Conservation (phyloP, 225 moss, liverwort and hornwort species). For the Antitrichia curtipendula region DNA sequence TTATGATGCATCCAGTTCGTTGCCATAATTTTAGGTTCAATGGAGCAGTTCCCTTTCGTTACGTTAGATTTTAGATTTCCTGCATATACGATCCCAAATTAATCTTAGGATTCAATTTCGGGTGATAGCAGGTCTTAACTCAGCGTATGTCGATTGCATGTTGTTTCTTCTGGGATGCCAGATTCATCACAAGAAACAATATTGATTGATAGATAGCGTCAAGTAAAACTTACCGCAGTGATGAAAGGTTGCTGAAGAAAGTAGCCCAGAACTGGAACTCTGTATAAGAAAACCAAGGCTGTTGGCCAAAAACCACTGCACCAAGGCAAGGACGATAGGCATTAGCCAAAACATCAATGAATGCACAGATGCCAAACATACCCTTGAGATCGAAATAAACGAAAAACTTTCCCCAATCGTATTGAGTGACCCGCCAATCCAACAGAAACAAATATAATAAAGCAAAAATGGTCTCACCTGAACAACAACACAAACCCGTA, state of each 20-base stretch:
- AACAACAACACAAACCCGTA: conserved; percentile 94
- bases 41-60: background rate
- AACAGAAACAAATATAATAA: background rate
- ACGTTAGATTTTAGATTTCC: background rate
- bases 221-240: conserved; percentile 37
- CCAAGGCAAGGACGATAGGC: background rate
- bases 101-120: background rate
- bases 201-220: background rate
- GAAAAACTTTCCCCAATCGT: background rate
- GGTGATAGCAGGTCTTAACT: background rate
- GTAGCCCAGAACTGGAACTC: conserved; percentile 77
- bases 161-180: background rate
- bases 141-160: background rate
- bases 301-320: conserved; percentile 99
- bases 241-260: conserved; percentile 80
- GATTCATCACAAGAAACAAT: background rate
- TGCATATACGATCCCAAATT: background rate
- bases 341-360: background rate
- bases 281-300: conserved; percentile 84
- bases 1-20: background rate
- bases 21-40: background rate
- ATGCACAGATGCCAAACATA: background rate
- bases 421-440: background rate
- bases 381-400: background rate
- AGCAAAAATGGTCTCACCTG: conserved; percentile 26